Evolutionary conservation across 441 rosid species (phyloP), one percentile per base, ranked within the genome.

Genomic region (Brassica hybrid): DNA sequence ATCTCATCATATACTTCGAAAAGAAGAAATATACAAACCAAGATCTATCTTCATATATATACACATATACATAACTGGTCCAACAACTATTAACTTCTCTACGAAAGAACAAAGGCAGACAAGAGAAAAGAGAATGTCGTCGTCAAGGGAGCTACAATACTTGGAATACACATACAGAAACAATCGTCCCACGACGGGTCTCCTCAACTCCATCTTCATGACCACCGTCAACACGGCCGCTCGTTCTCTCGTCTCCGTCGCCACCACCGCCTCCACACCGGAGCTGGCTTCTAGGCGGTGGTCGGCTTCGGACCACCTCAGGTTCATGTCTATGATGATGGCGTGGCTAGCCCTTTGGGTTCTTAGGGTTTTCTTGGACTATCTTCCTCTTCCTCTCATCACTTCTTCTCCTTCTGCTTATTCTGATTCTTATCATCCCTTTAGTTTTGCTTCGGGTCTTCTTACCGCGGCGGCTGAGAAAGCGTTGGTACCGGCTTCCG

Each of bases 311-410:
- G 93, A 93, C 67, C 92, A 93, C 65, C 76, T 91, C 58, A 83
- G 90, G 86, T 91, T 88, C 82, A 83, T 91, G 89, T 80, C 73
- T 66, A 88, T 89, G 94, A 80, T 93, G 41, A 86, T 85, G 86
- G 82, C 87, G 12, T 93, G 91, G 94, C 23, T 82, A 17, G 76
- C 84, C 5, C 87, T 88, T 21, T 86, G 94, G 93, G 71, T 83
- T 41, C 82, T 91, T 52, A 85, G 92, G 83, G 84, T 89, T 52
- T 52, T 52, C 59, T 80, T 84, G 91, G 96, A 91, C 81, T 79
- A 80, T 76, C 72, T 89, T 60, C 86, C 88, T 63, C 58, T 21
- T 60, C 16, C 56, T 63, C 72, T 80, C 56, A 66, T 16, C 13
- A n/a, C n/a, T n/a, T n/a, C n/a, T n/a, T 50, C 54, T 48, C 1